Base-by-base conservation (phyloP, 2,329 filamentous ascomycete genomes). In the Hypoxylon rubiginosum region DNA sequence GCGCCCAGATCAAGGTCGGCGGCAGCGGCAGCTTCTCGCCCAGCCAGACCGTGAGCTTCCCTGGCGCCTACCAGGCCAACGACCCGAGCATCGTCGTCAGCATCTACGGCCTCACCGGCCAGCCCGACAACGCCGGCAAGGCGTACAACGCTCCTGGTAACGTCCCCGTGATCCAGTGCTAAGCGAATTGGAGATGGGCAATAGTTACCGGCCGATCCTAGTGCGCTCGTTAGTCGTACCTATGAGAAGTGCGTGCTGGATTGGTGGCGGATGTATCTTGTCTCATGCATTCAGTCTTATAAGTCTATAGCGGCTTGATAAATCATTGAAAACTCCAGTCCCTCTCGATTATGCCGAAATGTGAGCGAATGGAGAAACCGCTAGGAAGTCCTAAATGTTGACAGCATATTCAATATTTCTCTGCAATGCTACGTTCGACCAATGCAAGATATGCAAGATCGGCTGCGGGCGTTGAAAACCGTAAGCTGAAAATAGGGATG, bases 51-150 rank as follows among this genome's bases (percentile, higher is more conserved):
- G 80, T 85, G 64, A 78, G 73, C 73, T 82, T 85, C 76, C 83
- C 83, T 0, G 80, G 82, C 15, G 82, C 78, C 0, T 85, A 84
- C 74, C 67, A 77, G 69, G 74, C 78, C 51, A 78, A 71, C 52
- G 80, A 84, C 72, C 79, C 83, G 0, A 80, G 80, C 48, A 84
- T 85, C 70, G 67, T 78, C 36, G 75, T 81, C 76, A 84, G 82
- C 73, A 84, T 85, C 72, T 84, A 85, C 67, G 82, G 82, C 32
- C 52, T 71, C 6, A 73, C 68, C 1, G 81, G 82, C 10, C 70
- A 77, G 70, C 79, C 82, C 3, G 81, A 83, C 72, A 83, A 80
- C 39, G 75, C 69, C 45, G 80, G 80, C 43, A 78, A 80, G 76
- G 46, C 78, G 1, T 84, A 83, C 67, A 76, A 63, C 4, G 74